Evolutionary conservation across 805 yeast genomes (phyloP), one percentile per base, ranked within the genome.

Genomic region (Starmerella gropengiesseri): DNA sequence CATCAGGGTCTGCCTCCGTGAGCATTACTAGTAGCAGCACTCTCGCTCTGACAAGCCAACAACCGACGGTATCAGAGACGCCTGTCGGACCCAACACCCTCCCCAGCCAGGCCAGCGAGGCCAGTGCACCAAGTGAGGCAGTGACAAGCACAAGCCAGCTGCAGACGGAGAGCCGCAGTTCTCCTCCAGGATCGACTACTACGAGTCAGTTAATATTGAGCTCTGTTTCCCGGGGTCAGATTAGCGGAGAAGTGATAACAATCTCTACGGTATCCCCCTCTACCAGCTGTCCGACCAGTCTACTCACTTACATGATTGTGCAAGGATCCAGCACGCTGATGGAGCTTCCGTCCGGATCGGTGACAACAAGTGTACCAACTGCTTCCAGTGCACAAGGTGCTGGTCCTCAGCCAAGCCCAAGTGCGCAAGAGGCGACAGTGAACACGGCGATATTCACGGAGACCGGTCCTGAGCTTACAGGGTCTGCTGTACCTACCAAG

Each of bases 231-330:
- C 28, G 37, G 3, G 31, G 46, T 17, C 37, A 27, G n/a, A 34
- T 31, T 3, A 34, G 44, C 3, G 49, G 50, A 9, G 29, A 36
- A 12, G 50, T 49, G 1, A 25, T 44, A 2, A 49, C 52, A 2
- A 28, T 49, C 4, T 46, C 48, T 7, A 46, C 52, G 9, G 14
- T 49, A 14, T 14, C 44, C 5, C 46, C 50, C 7, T 40, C 48
- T 7, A 44, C 48, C 3, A 32, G 45, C 3, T 46, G 52, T 26
- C 47, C 50, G 7, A 46, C 48, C 12, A 44, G 48, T 14, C 22
- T 29, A 33, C 44, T 37, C 22, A 46, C 53, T 5, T 44, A 41
- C 23, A 26, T 43, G 45, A 37, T 46, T 18, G 27, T 40, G 17
- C 45, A 37, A 16, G 45, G 47, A 18, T 36, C 48, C 13, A 36